A percentile compares a stretch with the other conserved stretches of the same genome.
phyloP scores from a whole-genome alignment of 768 basidiomycete genomes.

The Russula dissimulans region DNA sequence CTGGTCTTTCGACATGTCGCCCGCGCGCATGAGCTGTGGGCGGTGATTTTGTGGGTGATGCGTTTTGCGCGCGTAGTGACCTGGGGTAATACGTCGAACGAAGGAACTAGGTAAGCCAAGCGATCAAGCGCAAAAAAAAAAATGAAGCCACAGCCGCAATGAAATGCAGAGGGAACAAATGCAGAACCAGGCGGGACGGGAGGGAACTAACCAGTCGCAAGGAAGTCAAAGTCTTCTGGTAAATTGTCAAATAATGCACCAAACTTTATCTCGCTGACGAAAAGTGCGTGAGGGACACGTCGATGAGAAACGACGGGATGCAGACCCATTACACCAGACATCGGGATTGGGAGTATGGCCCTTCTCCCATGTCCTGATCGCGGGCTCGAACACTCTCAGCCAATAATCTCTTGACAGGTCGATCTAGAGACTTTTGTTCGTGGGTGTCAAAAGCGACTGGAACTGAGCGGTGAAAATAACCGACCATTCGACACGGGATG shows the following conservation, averaged over 20 bases:
- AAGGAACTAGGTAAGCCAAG: background rate
- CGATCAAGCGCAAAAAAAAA: too few relatives aligned
- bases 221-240: conserved; percentile 42
- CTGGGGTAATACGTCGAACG: conserved; percentile 28
- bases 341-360: conserved; percentile 91
- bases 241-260: conserved; percentile 68
- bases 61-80: conserved; percentile 81
- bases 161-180: too few relatives aligned
- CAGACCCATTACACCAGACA: conserved; percentile 80
- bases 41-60: conserved; percentile 19
- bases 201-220: conserved; percentile 62
- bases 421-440: conserved; percentile 37
- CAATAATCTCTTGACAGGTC: conserved; percentile 91
- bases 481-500: conserved; percentile 67
- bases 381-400: conserved; percentile 84
- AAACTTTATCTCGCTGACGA: conserved; percentile 78
- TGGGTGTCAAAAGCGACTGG: background rate
- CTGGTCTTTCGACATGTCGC: conserved; percentile 74
- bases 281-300: background rate
- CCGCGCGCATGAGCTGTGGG: conserved; percentile 33
- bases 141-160: too few relatives aligned
- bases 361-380: conserved; percentile 63
- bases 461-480: conserved; percentile 13
- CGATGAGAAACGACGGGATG: background rate
- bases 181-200: background rate